phyloP scores from a whole-genome alignment of 345 rosid genomes.

The Populus ilicifolia region DNA sequence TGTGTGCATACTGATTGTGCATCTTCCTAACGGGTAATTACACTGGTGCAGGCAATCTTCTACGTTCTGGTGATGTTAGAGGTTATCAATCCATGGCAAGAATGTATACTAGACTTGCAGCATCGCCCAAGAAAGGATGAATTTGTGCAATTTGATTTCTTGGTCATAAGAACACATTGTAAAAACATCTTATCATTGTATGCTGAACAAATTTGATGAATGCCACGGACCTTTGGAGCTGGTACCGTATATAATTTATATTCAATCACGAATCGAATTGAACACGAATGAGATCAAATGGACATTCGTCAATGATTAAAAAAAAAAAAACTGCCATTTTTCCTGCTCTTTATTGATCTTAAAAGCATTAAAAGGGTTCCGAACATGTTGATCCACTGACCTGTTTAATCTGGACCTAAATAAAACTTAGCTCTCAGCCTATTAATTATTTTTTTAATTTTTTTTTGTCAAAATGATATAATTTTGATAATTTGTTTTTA shows the following conservation, averaged over 20 bases:
- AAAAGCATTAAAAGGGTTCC: no score
- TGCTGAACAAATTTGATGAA: neutral
- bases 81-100: slow-evolving; percentile 96
- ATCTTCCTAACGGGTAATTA: neutral
- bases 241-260: neutral
- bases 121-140: slow-evolving; percentile 93
- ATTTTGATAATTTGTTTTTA: no score
- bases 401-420: no score
- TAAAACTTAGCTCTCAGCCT: no score
- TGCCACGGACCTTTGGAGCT: neutral
- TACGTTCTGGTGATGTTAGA: slow-evolving; percentile 83
- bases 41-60: slow-evolving; percentile 64
- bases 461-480: no score
- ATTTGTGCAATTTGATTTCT: neutral
- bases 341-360: neutral
- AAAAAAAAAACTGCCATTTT: no score
- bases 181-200: neutral
- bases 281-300: no score
- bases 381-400: no score
- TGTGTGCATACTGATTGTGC: neutral
- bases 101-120: slow-evolving; percentile 87
- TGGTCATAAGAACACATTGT: neutral
- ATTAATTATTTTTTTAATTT: no score
- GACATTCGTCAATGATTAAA: neutral
- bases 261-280: neutral